Conservation (phyloP, 805 yeast species). For the Suhomyces vadensis region DNA sequence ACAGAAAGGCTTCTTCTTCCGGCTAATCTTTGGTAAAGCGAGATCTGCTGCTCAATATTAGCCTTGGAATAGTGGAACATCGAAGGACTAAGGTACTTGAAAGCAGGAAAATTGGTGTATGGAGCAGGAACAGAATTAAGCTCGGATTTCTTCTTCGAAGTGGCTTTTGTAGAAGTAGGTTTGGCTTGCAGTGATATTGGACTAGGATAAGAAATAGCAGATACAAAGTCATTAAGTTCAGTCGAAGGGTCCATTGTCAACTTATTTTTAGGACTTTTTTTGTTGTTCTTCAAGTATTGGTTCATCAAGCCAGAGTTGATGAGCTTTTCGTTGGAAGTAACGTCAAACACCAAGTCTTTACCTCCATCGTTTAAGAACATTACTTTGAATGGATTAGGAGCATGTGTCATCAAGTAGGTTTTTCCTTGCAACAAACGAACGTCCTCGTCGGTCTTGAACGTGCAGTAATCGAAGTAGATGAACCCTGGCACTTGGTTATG, state of each 20-base stretch:
- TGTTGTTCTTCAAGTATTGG: constrained; percentile 25
- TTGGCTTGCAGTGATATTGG: no score
- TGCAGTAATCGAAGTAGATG: constrained; percentile 24
- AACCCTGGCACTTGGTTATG: constrained; percentile 29
- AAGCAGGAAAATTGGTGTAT: background rate
- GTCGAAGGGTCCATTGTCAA: constrained; percentile 24
- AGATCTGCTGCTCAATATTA: constrained; percentile 1
- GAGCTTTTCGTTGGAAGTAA: constrained; percentile 21
- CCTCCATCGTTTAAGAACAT: constrained; percentile 22
- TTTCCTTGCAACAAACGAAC: constrained; percentile 19
- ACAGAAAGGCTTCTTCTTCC: background rate
- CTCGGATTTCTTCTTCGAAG: no score
- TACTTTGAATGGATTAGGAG: constrained; percentile 23
- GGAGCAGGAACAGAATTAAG: background rate
- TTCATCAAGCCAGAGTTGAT: constrained; percentile 36
- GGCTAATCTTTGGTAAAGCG: constrained; percentile 1
- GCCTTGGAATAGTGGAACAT: constrained; percentile 6
- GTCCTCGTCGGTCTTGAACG: constrained; percentile 22
- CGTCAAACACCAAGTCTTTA: constrained; percentile 22
- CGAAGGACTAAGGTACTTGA: background rate
- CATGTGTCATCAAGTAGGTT: constrained; percentile 17
- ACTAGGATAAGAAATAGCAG: background rate
- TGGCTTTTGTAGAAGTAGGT: background rate
- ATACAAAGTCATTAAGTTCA: background rate
- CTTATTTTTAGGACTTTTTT: constrained; percentile 6